Evolutionary conservation across 2,329 filamentous ascomycete species (phyloP), one percentile per base, ranked within the genome.

Genomic region (Trichoderma sp.): DNA sequence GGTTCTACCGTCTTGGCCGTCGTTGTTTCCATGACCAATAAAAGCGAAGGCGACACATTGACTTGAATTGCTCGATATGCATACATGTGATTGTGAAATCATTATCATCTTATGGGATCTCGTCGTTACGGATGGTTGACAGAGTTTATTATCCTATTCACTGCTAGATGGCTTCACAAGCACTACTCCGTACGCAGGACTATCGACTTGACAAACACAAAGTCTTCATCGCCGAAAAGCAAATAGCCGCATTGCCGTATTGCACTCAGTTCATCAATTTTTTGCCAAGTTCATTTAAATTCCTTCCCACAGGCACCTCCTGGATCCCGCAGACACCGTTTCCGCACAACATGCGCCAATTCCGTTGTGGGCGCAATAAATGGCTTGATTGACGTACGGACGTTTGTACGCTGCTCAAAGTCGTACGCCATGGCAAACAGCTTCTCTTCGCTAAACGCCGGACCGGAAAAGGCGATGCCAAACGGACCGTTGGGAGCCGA

Each of bases 381-480:
- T 2, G 79, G 77, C 64, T 76, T 76, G 8, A 81, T 74, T n/a
- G 71, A 73, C 12, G 75, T 71, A 8, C 82, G 73, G 2, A 78
- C 76, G 47, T 73, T 71, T 0, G 80, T 91, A 74, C 84, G 82
- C 81, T 91, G 88, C 82, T 93, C 91, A 79, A 89, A 92, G 4
- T 89, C 90, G 82, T 91, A 92, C 7, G 90, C 91, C 77, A 90
- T 86, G 0, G 87, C 88, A 71, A 93, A 87, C 74, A 93, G 76
- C 34, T 80, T 83, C 75, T 86, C 87, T 78, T 93, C 91, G 43
- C 84, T 87, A 82, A 88, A 93, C 63, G 84, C 84, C 3, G 80
- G 79, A 0, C 90, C 91, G 60, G 92, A 81, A 75, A 93, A 92
- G 8, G 84, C 84, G 12, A 93, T 80, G 0, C 91, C 91, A 77